Base-by-base conservation (phyloP, 768 basidiomycete genomes). In the Megacollybia marginata region DNA sequence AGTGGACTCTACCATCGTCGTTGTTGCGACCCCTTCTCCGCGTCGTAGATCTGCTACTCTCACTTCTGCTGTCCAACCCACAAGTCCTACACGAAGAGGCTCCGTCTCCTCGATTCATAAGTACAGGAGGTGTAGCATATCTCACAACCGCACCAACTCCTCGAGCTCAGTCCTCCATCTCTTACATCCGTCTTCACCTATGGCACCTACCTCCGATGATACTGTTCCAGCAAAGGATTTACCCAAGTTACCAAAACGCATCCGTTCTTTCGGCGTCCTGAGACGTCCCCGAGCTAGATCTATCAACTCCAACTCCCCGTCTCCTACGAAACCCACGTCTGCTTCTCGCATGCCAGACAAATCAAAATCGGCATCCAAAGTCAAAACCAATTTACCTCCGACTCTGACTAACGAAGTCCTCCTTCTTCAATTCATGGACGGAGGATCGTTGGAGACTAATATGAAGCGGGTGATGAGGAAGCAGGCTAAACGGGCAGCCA, bases 371-470 rank as follows among this genome's bases (percentile, higher is more conserved):
- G 55, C 73, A 23, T 61, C 57, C 50, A 63, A 65, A 40, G 70
- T 69, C 5, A 60, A 72, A 19, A 61, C 68, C 2, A 51, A 56
- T 2, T 56, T 71, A 12, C 59, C 72, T 61, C 59, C 72, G 4
- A 70, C 73, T 9, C 64, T 76, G 33, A 58, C 62, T 13, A 66
- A 67, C 33, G 73, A 76, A 48, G 64, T 75, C 38, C 73, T 68
- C 2, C 62, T 76, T 51, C 66, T 70, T 64, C 75, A 76, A 57
- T 63, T 75, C 36, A 46, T 62, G 16, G 74, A 71, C 42, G 75
- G 74, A 35, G 74, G 74, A 0, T 62, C 52, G 28, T 60, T 66
- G 52, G 65, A 71, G 33, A 51, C 58, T 19, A 67, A 72, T 19
- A 60, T 65, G 23, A 63, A 61, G 40, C 66, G 66, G 7, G 50